Evolutionary conservation across 768 basidiomycete genomes (phyloP).

Genomic region (Mycena capillaripes): DNA sequence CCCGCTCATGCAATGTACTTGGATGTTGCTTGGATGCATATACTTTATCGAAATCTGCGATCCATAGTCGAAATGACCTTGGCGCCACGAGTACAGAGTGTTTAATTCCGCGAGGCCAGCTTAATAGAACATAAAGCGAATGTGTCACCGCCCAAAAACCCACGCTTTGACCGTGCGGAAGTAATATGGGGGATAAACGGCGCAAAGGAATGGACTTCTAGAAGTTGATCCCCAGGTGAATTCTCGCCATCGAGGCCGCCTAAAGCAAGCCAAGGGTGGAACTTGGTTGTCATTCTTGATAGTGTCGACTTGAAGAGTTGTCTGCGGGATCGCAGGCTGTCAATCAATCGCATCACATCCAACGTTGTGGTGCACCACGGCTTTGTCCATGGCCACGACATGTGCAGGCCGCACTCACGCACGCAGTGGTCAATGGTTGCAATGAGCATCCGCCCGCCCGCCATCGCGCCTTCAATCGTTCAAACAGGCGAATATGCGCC

Average conservation of each 20-base stretch:
- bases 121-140: too few species aligned
- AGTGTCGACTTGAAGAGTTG: conserved; percentile 6
- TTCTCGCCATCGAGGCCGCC: not conserved
- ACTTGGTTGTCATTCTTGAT: conserved; percentile 4
- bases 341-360: not conserved
- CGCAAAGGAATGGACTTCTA: conserved; percentile 2
- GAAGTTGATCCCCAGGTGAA: conserved; percentile 1
- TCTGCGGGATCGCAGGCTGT: conserved; percentile 3
- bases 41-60: not conserved
- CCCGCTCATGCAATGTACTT: not conserved
- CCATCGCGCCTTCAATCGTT: not conserved
- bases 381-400: too few species aligned
- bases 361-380: too few species aligned
- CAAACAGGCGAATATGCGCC: not conserved
- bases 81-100: too few species aligned
- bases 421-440: too few species aligned
- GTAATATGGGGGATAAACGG: not conserved
- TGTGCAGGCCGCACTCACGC: too few species aligned
- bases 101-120: too few species aligned
- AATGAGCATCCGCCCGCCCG: too few species aligned
- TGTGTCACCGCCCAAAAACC: not conserved
- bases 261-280: not conserved
- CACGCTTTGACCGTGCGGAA: conserved; percentile 3
- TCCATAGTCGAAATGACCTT: not conserved
- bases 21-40: too few species aligned